Percentiles rank a stretch among this genome's conserved stretches.
phyloP scores from a whole-genome alignment of 257 asterid genomes.

The Sherardia arvensis region DNA sequence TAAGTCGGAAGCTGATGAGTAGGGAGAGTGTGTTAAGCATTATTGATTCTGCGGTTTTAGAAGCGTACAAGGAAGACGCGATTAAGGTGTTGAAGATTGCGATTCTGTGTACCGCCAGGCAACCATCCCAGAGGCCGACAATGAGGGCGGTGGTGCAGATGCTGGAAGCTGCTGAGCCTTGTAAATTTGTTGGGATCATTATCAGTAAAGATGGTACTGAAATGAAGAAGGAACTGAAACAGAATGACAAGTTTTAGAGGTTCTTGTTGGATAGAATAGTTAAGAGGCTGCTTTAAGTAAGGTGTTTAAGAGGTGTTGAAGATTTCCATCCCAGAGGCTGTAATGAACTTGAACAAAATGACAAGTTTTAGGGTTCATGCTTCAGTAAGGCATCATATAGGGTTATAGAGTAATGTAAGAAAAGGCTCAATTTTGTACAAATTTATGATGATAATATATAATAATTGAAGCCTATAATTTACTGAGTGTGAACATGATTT shows the following conservation, averaged over 20 bases:
- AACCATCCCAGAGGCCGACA: slow-evolving; percentile 70
- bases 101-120: slow-evolving; percentile 67
- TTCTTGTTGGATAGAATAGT: neutral
- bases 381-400: too few species aligned
- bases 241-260: slow-evolving; percentile 15
- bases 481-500: neutral
- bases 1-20: slow-evolving; percentile 52
- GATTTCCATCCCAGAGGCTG: too few species aligned
- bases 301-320: too few species aligned
- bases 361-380: slow-evolving; percentile 8
- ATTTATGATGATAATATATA: neutral
- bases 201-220: slow-evolving; percentile 31
- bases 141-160: slow-evolving; percentile 80
- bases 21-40: slow-evolving; percentile 51
- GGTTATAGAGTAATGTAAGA: neutral
- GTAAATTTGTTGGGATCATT: slow-evolving; percentile 37
- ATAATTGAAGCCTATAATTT: neutral
- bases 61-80: slow-evolving; percentile 46
- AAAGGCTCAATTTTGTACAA: slow-evolving; percentile 3
- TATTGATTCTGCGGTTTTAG: slow-evolving; percentile 49
- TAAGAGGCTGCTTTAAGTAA: neutral
- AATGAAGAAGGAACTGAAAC: slow-evolving; percentile 19
- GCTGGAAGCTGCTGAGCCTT: slow-evolving; percentile 65
- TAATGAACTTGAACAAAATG: slow-evolving; percentile 23
- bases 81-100: slow-evolving; percentile 64